Conservation (phyloP, 2,329 filamentous ascomycete genomes). For the Orbilia oligospora region DNA sequence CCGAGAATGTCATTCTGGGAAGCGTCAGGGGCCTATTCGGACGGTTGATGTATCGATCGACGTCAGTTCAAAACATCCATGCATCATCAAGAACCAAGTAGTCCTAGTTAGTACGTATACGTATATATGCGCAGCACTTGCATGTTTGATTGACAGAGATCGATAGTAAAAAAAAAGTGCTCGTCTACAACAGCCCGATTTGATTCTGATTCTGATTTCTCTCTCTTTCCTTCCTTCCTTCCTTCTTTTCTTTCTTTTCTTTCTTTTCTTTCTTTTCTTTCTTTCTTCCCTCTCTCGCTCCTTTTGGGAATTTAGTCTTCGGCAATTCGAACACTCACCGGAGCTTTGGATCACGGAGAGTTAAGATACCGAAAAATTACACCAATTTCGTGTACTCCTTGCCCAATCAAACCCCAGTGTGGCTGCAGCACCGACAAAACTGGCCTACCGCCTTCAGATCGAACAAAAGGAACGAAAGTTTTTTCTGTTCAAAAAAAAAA, state of each 20-base stretch:
- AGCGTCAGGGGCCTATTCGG: constrained; percentile 23
- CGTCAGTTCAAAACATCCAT: constrained; percentile 25
- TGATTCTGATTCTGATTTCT: background rate
- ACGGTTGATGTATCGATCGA: constrained; percentile 28
- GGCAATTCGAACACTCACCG: constrained; percentile 19
- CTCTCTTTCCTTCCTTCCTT: background rate
- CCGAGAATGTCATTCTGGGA: constrained; percentile 13
- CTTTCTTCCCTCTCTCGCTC: background rate
- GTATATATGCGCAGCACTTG: constrained; percentile 29
- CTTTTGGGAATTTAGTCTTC: background rate
- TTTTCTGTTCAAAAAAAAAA: background rate
- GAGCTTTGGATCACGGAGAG: constrained; percentile 14
- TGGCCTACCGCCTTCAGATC: background rate
- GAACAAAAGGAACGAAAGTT: background rate
- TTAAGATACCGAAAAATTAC: constrained; percentile 26
- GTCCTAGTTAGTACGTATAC: no score
- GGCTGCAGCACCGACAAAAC: constrained; percentile 17
- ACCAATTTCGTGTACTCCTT: constrained; percentile 28
- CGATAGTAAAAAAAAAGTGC: no score
- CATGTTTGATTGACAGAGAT: background rate
- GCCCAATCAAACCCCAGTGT: constrained; percentile 31
- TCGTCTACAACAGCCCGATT: constrained; percentile 25
- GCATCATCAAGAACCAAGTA: no score
- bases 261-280: background rate
- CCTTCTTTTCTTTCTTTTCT: no score